A percentile compares a stretch with the other conserved stretches of the same genome.
phyloP scores from a whole-genome alignment of 1,284 basidiomycete species.

The Tylopilus sp. region DNA sequence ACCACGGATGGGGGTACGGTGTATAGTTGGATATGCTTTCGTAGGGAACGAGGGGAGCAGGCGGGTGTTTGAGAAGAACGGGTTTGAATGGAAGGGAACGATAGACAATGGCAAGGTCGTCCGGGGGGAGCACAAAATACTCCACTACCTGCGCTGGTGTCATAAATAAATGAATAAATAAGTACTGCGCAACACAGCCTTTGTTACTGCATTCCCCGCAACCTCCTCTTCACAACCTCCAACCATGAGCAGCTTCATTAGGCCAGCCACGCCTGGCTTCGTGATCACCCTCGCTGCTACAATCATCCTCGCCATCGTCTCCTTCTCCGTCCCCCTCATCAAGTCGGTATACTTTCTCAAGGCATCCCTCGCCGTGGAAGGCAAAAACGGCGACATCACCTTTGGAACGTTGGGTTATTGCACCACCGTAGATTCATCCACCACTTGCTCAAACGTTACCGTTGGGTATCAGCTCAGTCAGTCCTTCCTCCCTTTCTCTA shows the following conservation, averaged over 20 bases:
- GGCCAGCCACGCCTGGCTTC: slow-evolving; percentile 83
- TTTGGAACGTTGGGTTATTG: slow-evolving; percentile 89
- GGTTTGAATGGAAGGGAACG: slow-evolving; percentile 46
- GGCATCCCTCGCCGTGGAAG: slow-evolving; percentile 54
- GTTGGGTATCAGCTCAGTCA: slow-evolving; percentile 83
- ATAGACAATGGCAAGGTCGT: slow-evolving; percentile 38
- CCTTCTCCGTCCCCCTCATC: slow-evolving; percentile 82
- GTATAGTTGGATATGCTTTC: slow-evolving; percentile 44
- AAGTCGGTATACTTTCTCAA: slow-evolving; percentile 84
- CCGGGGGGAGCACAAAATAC: slow-evolving; percentile 30
- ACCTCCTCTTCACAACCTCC: neutral
- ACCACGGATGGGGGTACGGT: slow-evolving; percentile 52
- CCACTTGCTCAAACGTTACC: slow-evolving; percentile 71
- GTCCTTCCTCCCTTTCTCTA: slow-evolving; percentile 27
- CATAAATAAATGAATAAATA: neutral
- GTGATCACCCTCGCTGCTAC: slow-evolving; percentile 73
- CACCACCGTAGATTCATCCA: slow-evolving; percentile 47
- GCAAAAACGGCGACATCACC: slow-evolving; percentile 58
- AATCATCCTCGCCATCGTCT: slow-evolving; percentile 72
- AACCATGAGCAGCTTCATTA: slow-evolving; percentile 54
- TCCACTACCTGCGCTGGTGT: slow-evolving; percentile 20
- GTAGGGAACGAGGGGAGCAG: slow-evolving; percentile 53
- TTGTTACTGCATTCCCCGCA: too few species aligned
- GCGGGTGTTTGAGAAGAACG: slow-evolving; percentile 62
- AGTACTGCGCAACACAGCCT: slow-evolving; percentile 20